Base-by-base conservation (phyloP, 2,329 filamentous ascomycete genomes). In the Beauveria scarabaeidicola region DNA sequence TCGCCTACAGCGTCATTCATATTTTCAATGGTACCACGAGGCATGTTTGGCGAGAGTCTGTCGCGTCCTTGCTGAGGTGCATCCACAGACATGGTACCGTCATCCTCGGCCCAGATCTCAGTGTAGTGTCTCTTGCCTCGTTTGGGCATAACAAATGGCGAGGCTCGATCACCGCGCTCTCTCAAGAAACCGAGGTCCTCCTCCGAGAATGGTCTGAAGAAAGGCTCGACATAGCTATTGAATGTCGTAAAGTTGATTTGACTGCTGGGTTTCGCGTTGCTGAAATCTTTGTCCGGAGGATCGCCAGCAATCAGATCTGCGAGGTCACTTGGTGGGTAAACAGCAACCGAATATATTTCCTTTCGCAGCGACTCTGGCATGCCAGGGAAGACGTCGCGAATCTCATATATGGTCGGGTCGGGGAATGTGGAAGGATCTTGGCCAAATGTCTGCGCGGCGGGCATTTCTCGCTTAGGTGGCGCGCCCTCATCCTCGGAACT, bases 171-270 rank as follows among this genome's bases (percentile, higher is more conserved):
- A 60, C 92, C 91, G 67, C 90, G 83, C 74, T 99, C 94, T 67
- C 92, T 87, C 41, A 99, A 74, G 70, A 97, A 99, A 1, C 90
- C 91, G 50, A 97, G 82, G 69, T 99, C 94, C 70, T 99, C 94
- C 69, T 99, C 94, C 0, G 88, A 90, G 66, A 96, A 88, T 0
- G 89, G 86, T 6, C 93, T 85, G 64, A 97, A 94, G 75, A 90
- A 97, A 0, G 92, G 90, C 64, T 99, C 94, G 58, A 95, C 83
- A 69, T 94, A 96, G 6, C 89, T 86, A n/a, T 89, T 87, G 73
- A 99, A 99, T 1, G 93, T 96, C 60, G 85, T 88, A 64, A 94
- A 94, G 70, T 89, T 92, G 71, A 97, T 94, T 76, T 99, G 94
- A 67, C 93, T 96, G 21, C 87, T 87, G 5, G 93, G 91, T 71